Percentiles rank a stretch among this genome's conserved stretches.
Evolutionary conservation across 2,329 filamentous ascomycete genomes (phyloP).

Genomic region (Claviceps capensis): DNA sequence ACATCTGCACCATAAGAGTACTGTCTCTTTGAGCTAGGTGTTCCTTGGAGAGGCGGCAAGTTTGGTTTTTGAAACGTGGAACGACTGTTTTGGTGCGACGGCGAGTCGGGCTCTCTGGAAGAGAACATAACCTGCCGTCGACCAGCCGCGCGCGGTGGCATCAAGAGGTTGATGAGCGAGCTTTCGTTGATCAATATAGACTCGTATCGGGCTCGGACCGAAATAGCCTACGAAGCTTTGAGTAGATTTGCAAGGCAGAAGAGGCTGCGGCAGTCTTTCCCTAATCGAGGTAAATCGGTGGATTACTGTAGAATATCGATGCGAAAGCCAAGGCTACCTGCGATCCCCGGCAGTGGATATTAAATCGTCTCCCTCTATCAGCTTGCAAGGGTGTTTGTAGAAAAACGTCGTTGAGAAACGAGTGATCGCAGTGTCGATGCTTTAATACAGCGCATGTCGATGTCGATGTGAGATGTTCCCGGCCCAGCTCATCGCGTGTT

Average conservation of each 20-base stretch:
- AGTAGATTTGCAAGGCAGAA: background rate
- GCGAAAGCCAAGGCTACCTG: background rate
- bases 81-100: slow-evolving; percentile 1
- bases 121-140: slow-evolving; percentile 5
- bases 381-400: background rate
- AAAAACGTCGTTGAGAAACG: slow-evolving; percentile 4
- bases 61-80: slow-evolving; percentile 13
- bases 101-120: slow-evolving; percentile 5
- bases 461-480: slow-evolving; percentile 4
- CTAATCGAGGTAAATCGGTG: background rate
- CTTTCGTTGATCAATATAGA: background rate
- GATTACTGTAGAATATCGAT: background rate
- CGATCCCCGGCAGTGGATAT: background rate
- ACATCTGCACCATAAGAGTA: slow-evolving; percentile 25
- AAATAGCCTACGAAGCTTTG: background rate
- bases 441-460: slow-evolving; percentile 16
- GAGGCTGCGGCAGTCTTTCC: background rate
- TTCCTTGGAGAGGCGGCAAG: slow-evolving; percentile 15
- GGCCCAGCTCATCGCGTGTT: slow-evolving; percentile 1
- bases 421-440: slow-evolving; percentile 2
- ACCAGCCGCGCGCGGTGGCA: slow-evolving; percentile 8
- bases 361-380: background rate
- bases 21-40: slow-evolving; percentile 22
- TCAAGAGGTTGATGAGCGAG: slow-evolving; percentile 1
- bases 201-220: background rate